phyloP scores from a whole-genome alignment of 352 stramenopile genomes.

The Globisporangium mamillatum region DNA sequence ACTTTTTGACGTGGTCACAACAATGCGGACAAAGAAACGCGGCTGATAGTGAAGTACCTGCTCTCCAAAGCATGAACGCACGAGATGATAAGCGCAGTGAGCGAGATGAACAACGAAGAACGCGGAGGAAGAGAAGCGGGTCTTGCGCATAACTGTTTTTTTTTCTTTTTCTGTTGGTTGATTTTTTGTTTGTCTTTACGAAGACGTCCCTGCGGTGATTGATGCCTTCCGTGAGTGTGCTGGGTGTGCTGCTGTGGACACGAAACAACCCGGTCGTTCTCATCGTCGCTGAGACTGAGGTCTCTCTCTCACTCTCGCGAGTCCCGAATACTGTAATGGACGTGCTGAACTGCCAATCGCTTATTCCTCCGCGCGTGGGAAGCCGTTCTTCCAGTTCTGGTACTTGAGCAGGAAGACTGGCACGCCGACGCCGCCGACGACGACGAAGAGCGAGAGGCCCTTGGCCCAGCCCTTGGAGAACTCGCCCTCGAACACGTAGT shows the following conservation, averaged over 20 bases:
- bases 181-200: neutral
- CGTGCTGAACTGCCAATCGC: neutral
- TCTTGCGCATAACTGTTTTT: conserved; percentile 9
- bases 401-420: conserved; percentile 69
- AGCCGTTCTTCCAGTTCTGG: conserved; percentile 90
- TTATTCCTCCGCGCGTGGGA: conserved; percentile 75
- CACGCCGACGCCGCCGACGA: conserved; percentile 59
- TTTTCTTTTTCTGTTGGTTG: conserved; percentile 9
- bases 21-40: neutral
- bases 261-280: neutral
- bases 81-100: neutral
- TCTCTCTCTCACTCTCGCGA: neutral
- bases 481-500: conserved; percentile 81
- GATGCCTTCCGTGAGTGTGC: neutral
- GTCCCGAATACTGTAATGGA: conserved; percentile 12
- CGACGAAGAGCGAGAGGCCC: conserved; percentile 55
- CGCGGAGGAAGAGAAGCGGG: neutral
- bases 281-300: neutral
- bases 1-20: neutral
- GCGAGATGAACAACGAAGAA: neutral
- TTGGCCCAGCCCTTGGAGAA: conserved; percentile 74
- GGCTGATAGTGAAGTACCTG: neutral
- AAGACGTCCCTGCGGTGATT: conserved; percentile 1
- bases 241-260: neutral
- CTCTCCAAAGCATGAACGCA: neutral